Conservation (phyloP, 73 alveolate species). For the Paramecium bursaria region DNA sequence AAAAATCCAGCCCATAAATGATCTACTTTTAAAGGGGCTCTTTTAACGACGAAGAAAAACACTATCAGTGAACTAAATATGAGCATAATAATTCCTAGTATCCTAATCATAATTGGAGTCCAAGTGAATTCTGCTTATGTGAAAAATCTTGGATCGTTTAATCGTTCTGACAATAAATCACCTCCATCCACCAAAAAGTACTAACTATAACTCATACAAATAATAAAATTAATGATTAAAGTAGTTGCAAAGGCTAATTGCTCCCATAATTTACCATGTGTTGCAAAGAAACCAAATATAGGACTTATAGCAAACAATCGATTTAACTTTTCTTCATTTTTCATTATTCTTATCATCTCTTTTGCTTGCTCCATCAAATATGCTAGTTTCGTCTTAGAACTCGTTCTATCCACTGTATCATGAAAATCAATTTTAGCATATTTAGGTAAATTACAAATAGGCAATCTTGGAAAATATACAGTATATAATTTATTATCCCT, state of each 20-base stretch:
- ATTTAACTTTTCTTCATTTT: constrained; percentile 83
- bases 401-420: constrained; percentile 89
- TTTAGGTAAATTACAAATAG: constrained; percentile 64
- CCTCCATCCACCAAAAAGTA: constrained; percentile 48
- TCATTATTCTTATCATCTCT: constrained; percentile 92
- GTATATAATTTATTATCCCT: constrained; percentile 59
- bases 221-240: constrained; percentile 75
- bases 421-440: constrained; percentile 72
- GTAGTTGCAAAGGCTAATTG: constrained; percentile 82
- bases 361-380: constrained; percentile 84
- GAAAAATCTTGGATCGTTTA: constrained; percentile 60
- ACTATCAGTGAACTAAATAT: constrained; percentile 69
- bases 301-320: constrained; percentile 75
- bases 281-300: constrained; percentile 70
- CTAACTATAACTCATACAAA: constrained; percentile 72
- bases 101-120: constrained; percentile 31
- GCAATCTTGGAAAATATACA: constrained; percentile 63
- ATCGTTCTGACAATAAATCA: constrained; percentile 44
- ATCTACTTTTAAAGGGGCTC: constrained; percentile 72
- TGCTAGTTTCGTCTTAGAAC: constrained; percentile 75
- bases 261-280: constrained; percentile 82
- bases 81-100: constrained; percentile 60
- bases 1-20: constrained; percentile 60
- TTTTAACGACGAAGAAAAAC: constrained; percentile 68
- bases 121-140: constrained; percentile 15